Percentiles rank a stretch among this genome's conserved stretches.
Evolutionary conservation across 169 alveolate genomes (phyloP).

Genomic region (Perkinsus marinus): DNA sequence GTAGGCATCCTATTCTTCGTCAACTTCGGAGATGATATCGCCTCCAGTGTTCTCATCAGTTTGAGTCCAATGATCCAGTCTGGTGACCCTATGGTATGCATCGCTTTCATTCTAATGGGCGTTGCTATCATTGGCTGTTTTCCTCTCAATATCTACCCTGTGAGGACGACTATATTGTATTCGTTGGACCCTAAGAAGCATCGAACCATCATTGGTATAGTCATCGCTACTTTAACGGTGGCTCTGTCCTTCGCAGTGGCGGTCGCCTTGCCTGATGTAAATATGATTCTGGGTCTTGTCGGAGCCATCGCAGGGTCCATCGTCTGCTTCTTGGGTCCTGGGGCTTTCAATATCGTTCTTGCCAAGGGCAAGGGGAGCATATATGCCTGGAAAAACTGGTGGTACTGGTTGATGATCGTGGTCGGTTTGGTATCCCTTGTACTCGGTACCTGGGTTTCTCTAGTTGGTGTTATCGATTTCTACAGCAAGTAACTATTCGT

Average conservation of each 20-base stretch:
- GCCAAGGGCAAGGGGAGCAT: not conserved
- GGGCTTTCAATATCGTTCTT: not conserved
- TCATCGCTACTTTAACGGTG: not conserved
- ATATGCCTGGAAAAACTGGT: not conserved
- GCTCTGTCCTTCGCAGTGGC: not conserved
- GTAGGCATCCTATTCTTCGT: not conserved
- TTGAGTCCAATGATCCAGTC: not conserved
- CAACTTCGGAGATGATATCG: not conserved
- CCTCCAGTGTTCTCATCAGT: not conserved
- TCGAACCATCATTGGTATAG: not conserved
- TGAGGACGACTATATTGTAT: not conserved
- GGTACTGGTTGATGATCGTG: not conserved
- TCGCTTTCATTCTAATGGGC: not conserved
- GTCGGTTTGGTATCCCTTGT: not conserved
- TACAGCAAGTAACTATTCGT: not conserved
- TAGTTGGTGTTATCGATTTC: not conserved
- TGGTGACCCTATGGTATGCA: not conserved
- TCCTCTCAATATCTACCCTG: not conserved
- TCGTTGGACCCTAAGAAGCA: not conserved
- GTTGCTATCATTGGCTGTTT: not conserved
- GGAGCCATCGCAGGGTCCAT: not conserved
- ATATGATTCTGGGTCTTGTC: not conserved
- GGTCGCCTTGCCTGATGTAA: not conserved
- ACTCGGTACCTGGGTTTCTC: not conserved
- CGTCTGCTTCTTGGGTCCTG: not conserved